Percentiles rank a stretch among this genome's conserved stretches.
phyloP scores from a whole-genome alignment of 495 filamentous ascomycete species.

The Annulohypoxylon bovei region DNA sequence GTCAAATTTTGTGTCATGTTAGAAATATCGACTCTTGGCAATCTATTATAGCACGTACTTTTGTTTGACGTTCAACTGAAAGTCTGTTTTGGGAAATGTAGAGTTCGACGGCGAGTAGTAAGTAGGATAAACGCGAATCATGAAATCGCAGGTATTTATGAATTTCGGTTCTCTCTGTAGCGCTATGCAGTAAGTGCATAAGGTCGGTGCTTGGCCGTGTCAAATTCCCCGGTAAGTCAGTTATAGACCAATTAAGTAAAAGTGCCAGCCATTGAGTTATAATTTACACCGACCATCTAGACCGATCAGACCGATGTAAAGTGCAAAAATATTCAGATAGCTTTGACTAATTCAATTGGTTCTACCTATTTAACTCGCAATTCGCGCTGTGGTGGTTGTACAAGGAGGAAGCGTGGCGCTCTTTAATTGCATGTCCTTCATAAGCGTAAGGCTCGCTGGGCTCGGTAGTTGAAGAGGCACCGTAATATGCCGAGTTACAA shows the following conservation, averaged over 20 bases:
- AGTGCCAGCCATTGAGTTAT: background rate
- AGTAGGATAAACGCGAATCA: background rate
- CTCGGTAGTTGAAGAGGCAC: constrained; percentile 18
- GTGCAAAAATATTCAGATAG: background rate
- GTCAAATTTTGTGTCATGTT: background rate
- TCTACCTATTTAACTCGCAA: background rate
- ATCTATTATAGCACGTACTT: background rate
- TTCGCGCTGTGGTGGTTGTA: constrained; percentile 9
- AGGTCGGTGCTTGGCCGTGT: background rate
- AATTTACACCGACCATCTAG: background rate
- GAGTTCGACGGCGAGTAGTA: background rate
- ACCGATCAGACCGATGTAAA: background rate
- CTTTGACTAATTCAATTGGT: constrained; percentile 2
- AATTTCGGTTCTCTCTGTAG: background rate
- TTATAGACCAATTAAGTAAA: background rate
- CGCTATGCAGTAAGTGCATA: background rate
- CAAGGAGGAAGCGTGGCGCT: background rate
- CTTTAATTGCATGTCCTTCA: background rate
- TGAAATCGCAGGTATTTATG: background rate
- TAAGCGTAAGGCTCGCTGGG: background rate
- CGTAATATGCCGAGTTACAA: background rate
- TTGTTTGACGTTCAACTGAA: background rate
- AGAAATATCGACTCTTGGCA: background rate
- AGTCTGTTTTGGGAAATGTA: background rate
- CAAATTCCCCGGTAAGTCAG: background rate